A percentile compares a stretch with the other conserved stretches of the same genome.
phyloP scores from a whole-genome alignment of 2,329 filamentous ascomycete genomes.

The Penicillium oxalicum region DNA sequence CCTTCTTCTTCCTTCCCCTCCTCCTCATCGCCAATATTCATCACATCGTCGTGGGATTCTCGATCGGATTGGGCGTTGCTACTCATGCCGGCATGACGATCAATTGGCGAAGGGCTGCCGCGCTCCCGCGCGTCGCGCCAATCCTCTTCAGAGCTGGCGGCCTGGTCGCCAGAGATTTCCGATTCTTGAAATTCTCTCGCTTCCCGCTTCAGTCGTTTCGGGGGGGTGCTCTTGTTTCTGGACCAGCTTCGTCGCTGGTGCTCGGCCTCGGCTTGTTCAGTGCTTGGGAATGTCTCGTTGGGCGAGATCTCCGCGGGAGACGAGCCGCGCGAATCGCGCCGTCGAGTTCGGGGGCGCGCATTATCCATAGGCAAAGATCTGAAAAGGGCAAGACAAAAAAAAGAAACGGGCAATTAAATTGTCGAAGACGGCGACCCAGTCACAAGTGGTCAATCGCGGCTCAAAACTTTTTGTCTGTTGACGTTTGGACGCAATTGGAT shows the following conservation, averaged over 20 bases:
- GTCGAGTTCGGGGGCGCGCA: slow-evolving; percentile 26
- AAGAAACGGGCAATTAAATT: no score
- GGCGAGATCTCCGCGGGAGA: slow-evolving; percentile 33
- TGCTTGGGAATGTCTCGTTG: slow-evolving; percentile 35
- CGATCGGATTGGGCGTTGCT: slow-evolving; percentile 7
- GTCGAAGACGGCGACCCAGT: no score
- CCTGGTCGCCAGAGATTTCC: slow-evolving; percentile 44
- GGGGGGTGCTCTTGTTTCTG: slow-evolving; percentile 26
- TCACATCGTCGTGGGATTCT: slow-evolving; percentile 19
- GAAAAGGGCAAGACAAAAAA: no score
- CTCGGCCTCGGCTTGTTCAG: slow-evolving; percentile 32
- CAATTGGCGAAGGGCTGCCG: slow-evolving; percentile 21
- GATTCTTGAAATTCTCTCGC: slow-evolving; percentile 29
- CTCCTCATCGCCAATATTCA: slow-evolving; percentile 10
- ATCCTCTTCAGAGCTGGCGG: slow-evolving; percentile 33
- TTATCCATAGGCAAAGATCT: slow-evolving; percentile 21
- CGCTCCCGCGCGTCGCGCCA: slow-evolving; percentile 27
- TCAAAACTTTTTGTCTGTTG: no score
- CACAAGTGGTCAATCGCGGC: no score
- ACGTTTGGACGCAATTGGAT: no score
- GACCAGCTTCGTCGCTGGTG: slow-evolving; percentile 34
- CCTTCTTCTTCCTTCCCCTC: slow-evolving; percentile 10
- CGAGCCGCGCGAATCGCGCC: slow-evolving; percentile 23
- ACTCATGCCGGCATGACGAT: slow-evolving; percentile 10
- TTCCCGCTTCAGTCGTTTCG: slow-evolving; percentile 23